Base-by-base conservation (phyloP, 148 eudicot species). In the Cornus controversa region DNA sequence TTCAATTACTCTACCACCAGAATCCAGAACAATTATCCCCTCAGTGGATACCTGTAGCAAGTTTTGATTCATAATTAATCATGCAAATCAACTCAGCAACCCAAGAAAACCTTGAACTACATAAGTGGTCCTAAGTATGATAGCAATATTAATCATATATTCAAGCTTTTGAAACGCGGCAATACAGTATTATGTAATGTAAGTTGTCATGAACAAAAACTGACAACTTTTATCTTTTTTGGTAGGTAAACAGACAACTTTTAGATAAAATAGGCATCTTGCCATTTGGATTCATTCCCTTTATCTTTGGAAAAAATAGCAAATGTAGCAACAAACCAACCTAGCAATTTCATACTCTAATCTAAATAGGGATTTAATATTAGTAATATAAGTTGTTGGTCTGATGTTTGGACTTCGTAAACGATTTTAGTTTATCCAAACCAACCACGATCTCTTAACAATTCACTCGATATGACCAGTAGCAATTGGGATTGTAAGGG, bases 1-100 rank as follows among this genome's bases (percentile, higher is more conserved):
- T 66, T 84, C 88, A 60, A 92, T 78, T 86, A 88, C 96, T 81
- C 74, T 88, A 76, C 96, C 96, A 63, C 79, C 85, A 67, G 76
- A 73, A 89, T 90, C 92, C 81, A 69, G 86, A 36, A 92, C 93
- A 66, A 77, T 74, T 71, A 87, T 70, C 67, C 72, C 86, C 78
- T 86, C 82, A 28, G 66, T 69, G n/a, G 83, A 79, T 76, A 92
- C 97, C 97, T 92, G 81, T 42, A 80, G 72, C 77, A 85, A 72
- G 57, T 82, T 71, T 31, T 68, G 70, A 37, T 64, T 79, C 23
- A 50, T 10, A 18, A 65, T 40, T 36, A 64, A 28, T 40, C 11
- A 10, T 74, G 62, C 66, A 31, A 11, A 50, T 14, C 64, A 60
- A 4, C 28, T 11, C 22, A 23, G 3, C 10, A 63, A 74, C n/a